These are phyloP conservation scores for Rhypophila decipiens DNA, from an alignment of 495 filamentous ascomycete genomes.

Conservation along the genomic window DNA sequence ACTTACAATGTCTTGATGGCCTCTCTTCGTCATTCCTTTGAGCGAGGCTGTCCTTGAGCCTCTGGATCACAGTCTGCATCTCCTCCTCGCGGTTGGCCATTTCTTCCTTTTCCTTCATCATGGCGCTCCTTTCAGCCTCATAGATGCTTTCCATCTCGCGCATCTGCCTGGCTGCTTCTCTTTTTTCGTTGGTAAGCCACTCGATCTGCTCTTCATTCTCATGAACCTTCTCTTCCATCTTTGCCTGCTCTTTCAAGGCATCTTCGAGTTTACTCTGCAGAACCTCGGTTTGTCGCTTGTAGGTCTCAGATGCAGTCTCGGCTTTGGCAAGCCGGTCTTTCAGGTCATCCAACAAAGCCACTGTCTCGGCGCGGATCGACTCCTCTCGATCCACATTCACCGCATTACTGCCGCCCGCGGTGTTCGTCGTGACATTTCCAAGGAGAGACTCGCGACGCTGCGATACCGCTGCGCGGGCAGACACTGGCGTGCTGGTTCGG, in stretches of 20 bases:
- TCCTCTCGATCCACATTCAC: slow-evolving; percentile 51
- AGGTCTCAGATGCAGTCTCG: slow-evolving; percentile 71
- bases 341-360: slow-evolving; percentile 77
- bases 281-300: slow-evolving; percentile 75
- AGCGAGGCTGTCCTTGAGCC: slow-evolving; percentile 78
- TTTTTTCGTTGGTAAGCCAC: slow-evolving; percentile 68
- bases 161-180: slow-evolving; percentile 69
- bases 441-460: slow-evolving; percentile 58
- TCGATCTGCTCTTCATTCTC: slow-evolving; percentile 78
- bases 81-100: slow-evolving; percentile 78
- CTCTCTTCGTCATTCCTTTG: slow-evolving; percentile 63
- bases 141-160: slow-evolving; percentile 85
- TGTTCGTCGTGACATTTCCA: slow-evolving; percentile 43
- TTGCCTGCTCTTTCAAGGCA: slow-evolving; percentile 70
- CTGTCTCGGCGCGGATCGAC: slow-evolving; percentile 55
- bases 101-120: slow-evolving; percentile 87
- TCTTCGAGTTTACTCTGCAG: slow-evolving; percentile 85
- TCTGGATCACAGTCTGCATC: slow-evolving; percentile 78
- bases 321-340: slow-evolving; percentile 74
- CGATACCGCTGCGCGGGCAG: slow-evolving; percentile 57
- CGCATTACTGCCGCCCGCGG: slow-evolving; percentile 42
- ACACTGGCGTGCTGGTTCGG: slow-evolving; percentile 54
- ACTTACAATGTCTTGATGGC: slow-evolving; percentile 65
- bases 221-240: slow-evolving; percentile 77
- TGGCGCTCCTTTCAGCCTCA: slow-evolving; percentile 78